Evolutionary conservation across 805 yeast genomes (phyloP), one percentile per base, ranked within the genome.

Genomic region (Yamadazyma philogaea): DNA sequence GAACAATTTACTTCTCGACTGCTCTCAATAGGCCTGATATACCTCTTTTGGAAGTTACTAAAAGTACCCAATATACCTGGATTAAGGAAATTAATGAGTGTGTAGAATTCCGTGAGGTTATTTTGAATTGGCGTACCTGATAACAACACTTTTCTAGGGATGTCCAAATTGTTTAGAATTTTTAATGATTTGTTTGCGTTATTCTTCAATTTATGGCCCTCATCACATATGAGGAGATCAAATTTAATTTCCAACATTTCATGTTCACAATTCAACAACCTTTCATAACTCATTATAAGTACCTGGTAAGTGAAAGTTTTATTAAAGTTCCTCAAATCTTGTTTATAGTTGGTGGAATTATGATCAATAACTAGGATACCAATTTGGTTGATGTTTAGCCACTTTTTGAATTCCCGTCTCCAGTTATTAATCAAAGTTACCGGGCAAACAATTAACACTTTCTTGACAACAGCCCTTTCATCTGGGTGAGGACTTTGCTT

Each of bases 111-210:
- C 2, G 66, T 66, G 37, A 93, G 72, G 59, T 93, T 96, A 62
- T 93, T 93, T 57, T 93, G 99, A 27, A 93, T 87, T 0, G 96
- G 96, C 0, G 96, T 88, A 0, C 96, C 99, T 0, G 96, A 79
- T 6, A 93, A 65, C 4, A 91, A 55, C 2, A 91, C 66, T 46
- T 83, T 78, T 33, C 71, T 77, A 6, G 68, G 68, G 3, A 83
- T 72, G 32, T 79, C 65, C 14, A 89, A 61, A 4, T 45, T 48
- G 31, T 75, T 77, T 40, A 91, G 65, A 0, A 81, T 78, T 45
- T 79, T 80, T 39, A 88, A 66, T 0, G 85, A 79, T 59, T 87
- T 89, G 45, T 86, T 87, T 7, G 80, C 67, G 4, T 79, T 71
- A 51, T 79, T 86, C 53, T 91, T 93, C 50, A 93, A 70, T 37